Evolutionary conservation across 148 eudicot species (phyloP).

Genomic region (Cornus suecica): DNA sequence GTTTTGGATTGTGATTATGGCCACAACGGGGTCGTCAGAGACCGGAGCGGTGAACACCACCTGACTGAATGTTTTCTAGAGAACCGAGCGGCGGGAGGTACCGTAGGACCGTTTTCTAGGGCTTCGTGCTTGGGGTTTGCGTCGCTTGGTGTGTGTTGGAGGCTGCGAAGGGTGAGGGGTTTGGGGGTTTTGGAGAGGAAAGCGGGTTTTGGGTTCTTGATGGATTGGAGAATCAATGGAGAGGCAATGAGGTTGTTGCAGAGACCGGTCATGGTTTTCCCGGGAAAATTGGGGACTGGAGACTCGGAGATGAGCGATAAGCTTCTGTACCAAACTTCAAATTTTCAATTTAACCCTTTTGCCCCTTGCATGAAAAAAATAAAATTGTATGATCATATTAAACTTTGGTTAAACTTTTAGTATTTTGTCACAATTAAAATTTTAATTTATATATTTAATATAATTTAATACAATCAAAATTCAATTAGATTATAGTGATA

Average conservation of each 20-base stretch:
- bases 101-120: constrained; percentile 46
- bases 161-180: constrained; percentile 36
- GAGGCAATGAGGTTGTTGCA: constrained; percentile 22
- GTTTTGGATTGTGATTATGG: too few relatives aligned
- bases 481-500: too few relatives aligned
- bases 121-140: constrained; percentile 25
- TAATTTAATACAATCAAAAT: too few relatives aligned
- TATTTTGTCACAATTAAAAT: too few relatives aligned
- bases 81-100: constrained; percentile 55
- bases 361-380: too few relatives aligned
- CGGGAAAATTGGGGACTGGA: background rate
- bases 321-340: too few relatives aligned
- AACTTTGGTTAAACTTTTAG: too few relatives aligned
- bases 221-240: constrained; percentile 30
- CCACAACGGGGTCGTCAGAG: constrained; percentile 70
- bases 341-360: too few relatives aligned
- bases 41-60: constrained; percentile 58
- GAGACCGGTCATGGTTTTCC: constrained; percentile 25
- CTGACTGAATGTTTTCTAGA: constrained; percentile 75
- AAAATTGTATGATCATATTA: too few relatives aligned
- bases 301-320: background rate
- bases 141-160: constrained; percentile 17
- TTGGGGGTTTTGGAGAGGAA: constrained; percentile 15
- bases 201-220: constrained; percentile 22
- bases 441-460: too few relatives aligned